Percentiles rank a stretch among this genome's conserved stretches.
phyloP scores from a whole-genome alignment of 352 stramenopile genomes.

The Globisporangium uncinulatum region DNA sequence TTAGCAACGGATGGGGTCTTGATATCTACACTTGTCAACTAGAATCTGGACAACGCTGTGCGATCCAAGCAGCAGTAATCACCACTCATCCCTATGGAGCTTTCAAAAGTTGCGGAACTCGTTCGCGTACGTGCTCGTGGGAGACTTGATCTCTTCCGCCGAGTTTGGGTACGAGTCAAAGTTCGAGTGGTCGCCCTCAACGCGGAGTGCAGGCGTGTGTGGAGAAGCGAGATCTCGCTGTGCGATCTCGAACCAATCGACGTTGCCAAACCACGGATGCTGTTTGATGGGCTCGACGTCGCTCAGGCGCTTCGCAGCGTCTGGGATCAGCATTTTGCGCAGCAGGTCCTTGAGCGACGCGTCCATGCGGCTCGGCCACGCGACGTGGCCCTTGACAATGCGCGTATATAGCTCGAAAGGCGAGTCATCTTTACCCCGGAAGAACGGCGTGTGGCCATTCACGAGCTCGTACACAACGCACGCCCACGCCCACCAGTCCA shows the following conservation, averaged over 20 bases:
- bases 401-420: conserved; percentile 84
- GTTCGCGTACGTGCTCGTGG: conserved; percentile 19
- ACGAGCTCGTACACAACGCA: conserved; percentile 83
- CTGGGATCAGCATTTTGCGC: conserved; percentile 49
- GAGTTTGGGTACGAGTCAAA: conserved; percentile 69
- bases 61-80: not conserved
- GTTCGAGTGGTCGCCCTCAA: conserved; percentile 43
- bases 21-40: too few relatives aligned
- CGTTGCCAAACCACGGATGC: conserved; percentile 59
- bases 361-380: conserved; percentile 42
- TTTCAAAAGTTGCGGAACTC: conserved; percentile 43
- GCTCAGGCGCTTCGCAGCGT: conserved; percentile 41
- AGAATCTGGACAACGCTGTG: too few relatives aligned
- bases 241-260: conserved; percentile 58
- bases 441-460: conserved; percentile 68
- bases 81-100: not conserved
- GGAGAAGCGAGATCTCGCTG: conserved; percentile 40
- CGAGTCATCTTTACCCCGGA: conserved; percentile 68
- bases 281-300: conserved; percentile 41
- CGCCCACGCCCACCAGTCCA: conserved; percentile 85
- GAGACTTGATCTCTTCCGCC: conserved; percentile 33
- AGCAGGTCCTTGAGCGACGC: conserved; percentile 55
- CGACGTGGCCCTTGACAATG: conserved; percentile 64
- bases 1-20: too few relatives aligned
- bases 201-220: conserved; percentile 29